phyloP scores from a whole-genome alignment of 2,329 filamentous ascomycete species.

The Colletotrichum chrysophilum region DNA sequence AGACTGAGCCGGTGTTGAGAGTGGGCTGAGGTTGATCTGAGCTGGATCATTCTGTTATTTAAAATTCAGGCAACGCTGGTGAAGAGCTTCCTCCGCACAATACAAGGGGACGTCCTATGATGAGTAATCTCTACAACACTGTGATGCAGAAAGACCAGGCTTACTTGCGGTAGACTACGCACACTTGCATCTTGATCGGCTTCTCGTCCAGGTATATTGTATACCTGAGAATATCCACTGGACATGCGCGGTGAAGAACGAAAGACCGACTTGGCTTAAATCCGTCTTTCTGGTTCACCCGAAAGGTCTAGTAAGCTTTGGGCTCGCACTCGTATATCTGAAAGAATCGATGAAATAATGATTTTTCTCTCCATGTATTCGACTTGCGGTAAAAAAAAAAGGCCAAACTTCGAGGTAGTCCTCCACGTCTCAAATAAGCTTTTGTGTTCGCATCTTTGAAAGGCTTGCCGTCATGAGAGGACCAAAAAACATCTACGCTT shows the following conservation, averaged over 20 bases:
- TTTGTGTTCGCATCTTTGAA: too few relatives aligned
- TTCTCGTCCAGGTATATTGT: not conserved
- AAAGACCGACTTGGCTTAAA: not conserved
- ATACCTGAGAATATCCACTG: not conserved
- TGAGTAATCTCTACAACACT: rapidly evolving
- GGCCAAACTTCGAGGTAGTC: too few relatives aligned
- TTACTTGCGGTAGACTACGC: rapidly evolving
- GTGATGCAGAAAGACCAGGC: not conserved
- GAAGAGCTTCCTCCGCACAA: not conserved
- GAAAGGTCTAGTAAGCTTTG: rapidly evolving
- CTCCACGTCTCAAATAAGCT: too few relatives aligned
- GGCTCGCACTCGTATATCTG: rapidly evolving
- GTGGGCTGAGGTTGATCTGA: not conserved
- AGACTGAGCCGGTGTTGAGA: not conserved
- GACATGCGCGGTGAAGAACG: rapidly evolving
- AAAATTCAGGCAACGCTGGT: not conserved
- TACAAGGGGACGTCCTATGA: too few relatives aligned
- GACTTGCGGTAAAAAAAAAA: too few relatives aligned
- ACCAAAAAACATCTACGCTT: too few relatives aligned
- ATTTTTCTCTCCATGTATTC: too few relatives aligned
- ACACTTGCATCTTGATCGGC: rapidly evolving
- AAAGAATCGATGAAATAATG: not conserved
- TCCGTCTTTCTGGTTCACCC: rapidly evolving
- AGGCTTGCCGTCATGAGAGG: too few relatives aligned
- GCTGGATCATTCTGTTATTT: too few relatives aligned